Base-by-base conservation (phyloP, 2,329 filamentous ascomycete species). In the Akanthomyces muscarius region DNA sequence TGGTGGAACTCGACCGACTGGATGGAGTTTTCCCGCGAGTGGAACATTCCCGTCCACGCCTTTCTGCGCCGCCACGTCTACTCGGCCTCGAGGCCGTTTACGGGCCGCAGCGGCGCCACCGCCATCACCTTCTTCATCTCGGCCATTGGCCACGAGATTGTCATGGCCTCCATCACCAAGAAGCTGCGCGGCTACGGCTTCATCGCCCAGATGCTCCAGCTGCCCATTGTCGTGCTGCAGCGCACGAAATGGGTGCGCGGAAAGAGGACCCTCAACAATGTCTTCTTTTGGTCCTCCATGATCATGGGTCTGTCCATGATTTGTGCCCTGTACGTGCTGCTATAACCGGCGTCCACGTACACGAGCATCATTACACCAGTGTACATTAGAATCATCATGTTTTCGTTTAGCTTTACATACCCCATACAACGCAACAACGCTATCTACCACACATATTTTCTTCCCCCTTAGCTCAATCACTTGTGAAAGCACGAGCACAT, bases 91-190 rank as follows among this genome's bases (percentile, higher is more conserved):
- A 83, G 90, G 11, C 86, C 88, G 14, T 87, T 89, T 68, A 88
- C 96, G 70, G 93, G 91, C 23, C 86, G 88, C 63, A 82, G 84
- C 18, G 81, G 89, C 63, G 93, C 95, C 30, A 98, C 93, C 30
- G 78, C 92, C 65, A 90, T 97, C 68, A 98, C 95, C 0, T 98
- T 99, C 72, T 78, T 98, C 63, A 89, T 98, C 70, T 93, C 89
- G 64, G 91, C 95, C 42, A 73, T 96, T 25, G 92, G 92, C 18
- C 95, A 98, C 73, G 95, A 99, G 76, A 84, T 99, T 63, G 91
- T 99, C 70, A 96, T 99, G 90, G 92, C 90, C 8, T 98, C 94
- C 75, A 98, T 99, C 73, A 97, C 93, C 30, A 94, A 97, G 81
- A 98, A 99, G 79, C 81, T 98, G 52, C 82, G 95, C 44, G 95